A percentile compares a stretch with the other conserved stretches of the same genome.
Evolutionary conservation across 75 land plant genomes (phyloP).

Genomic region (Ceratopteris richardii): DNA sequence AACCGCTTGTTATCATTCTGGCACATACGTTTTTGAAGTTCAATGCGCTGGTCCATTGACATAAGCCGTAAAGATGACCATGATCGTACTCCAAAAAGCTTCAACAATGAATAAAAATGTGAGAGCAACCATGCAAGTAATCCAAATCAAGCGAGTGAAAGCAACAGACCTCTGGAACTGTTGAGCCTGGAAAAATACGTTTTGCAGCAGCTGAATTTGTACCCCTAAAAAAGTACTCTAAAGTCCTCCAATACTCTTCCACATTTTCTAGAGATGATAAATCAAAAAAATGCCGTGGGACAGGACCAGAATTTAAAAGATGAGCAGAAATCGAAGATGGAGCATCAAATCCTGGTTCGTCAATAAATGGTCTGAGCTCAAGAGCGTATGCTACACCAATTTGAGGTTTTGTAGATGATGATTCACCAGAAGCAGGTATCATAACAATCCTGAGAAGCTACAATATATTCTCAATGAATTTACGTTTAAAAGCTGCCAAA

Average conservation of each 20-base stretch:
- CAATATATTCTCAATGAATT: conserved; percentile 4
- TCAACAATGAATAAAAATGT: conserved; percentile 6
- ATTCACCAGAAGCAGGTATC: conserved; percentile 13
- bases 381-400: conserved; percentile 66
- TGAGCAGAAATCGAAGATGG: conserved; percentile 30
- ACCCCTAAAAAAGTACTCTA: conserved; percentile 78
- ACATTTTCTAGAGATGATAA: conserved; percentile 49
- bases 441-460: conserved; percentile 55
- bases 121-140: neutral
- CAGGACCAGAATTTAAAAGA: conserved; percentile 45
- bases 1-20: conserved; percentile 46
- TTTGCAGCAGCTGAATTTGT: conserved; percentile 50
- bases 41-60: conserved; percentile 74
- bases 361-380: conserved; percentile 79
- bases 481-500: too few species aligned
- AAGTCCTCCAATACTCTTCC: conserved; percentile 85
- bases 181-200: conserved; percentile 87
- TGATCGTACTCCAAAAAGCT: conserved; percentile 72
- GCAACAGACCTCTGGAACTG: conserved; percentile 70
- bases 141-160: neutral
- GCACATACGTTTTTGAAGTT: conserved; percentile 57
- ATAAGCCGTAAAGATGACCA: conserved; percentile 82
- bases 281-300: conserved; percentile 70
- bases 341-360: conserved; percentile 52
- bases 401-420: conserved; percentile 9